Evolutionary conservation across 2,329 filamentous ascomycete species (phyloP), one percentile per base, ranked within the genome.

Genomic region (Phialophora expanda): DNA sequence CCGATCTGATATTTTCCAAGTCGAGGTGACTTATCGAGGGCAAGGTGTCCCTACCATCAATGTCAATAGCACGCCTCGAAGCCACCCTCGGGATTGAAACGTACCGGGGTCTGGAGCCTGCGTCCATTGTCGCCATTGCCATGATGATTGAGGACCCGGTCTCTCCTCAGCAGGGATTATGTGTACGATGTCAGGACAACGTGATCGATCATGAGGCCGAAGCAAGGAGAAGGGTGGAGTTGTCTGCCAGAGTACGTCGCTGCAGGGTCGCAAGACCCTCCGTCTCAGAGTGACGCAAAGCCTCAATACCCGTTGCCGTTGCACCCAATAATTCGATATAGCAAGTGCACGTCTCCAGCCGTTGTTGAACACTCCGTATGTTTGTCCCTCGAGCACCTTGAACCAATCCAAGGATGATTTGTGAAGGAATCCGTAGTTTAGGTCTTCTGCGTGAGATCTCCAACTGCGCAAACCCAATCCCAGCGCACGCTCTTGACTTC

Each of bases 1-100:
- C 79, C 64, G 74, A 77, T 30, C 75, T 71, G 57, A 74, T 68
- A 38, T 68, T 72, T 22, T 76, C 75, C 60, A 78, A 67, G 61
- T 77, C 77, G 56, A 81, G 66, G 66, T 78, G 78, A 65, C 75
- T 77, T 60, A 82, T 78, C 4, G 80, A 76, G 59, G 80, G 80
- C 41, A 82, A 74, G 71, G 77, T 76, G 69, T 79, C 77, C 72
- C 80, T 81, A 67, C 30, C 57, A 66, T 2, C 46, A 38, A 24
- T 32, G 58, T 69, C 56, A 71, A 63, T 28, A 57, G 51, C 41
- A 17, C 55, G 44, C 57, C 26, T 53, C 20, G 12, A 24, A 54
- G 57, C 11, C n/a, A 30, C 14, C 28, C 4, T 11, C 6, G 54
- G 28, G 57, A 24, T 46, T 46, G n/a, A 50, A 54, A 65, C 64